Percentiles rank a stretch among this genome's conserved stretches.
Evolutionary conservation across 2,329 filamentous ascomycete genomes (phyloP).

Genomic region (Huntiella abstrusa): DNA sequence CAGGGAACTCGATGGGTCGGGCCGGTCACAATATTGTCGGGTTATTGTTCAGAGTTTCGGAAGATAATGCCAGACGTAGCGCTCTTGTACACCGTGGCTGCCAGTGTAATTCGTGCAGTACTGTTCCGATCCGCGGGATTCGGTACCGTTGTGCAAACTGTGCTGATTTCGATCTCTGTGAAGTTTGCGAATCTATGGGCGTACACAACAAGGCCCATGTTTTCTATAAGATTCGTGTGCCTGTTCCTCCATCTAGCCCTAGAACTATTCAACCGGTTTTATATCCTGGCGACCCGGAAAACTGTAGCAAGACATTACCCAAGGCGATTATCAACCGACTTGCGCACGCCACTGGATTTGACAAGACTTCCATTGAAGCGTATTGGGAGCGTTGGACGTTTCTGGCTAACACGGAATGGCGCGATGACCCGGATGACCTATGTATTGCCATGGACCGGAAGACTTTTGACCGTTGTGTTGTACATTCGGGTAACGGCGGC

Average conservation of each 20-base stretch:
- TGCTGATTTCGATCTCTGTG: conserved; percentile 87
- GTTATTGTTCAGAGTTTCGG: conserved; percentile 77
- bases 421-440: conserved; percentile 59
- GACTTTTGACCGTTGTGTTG: conserved; percentile 80
- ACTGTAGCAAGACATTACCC: conserved; percentile 47
- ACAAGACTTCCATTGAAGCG: conserved; percentile 74
- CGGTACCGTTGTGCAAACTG: conserved; percentile 93
- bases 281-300: conserved; percentile 74
- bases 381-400: conserved; percentile 96
- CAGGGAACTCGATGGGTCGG: conserved; percentile 19
- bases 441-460: conserved; percentile 74
- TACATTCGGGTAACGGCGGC: conserved; percentile 63
- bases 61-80: conserved; percentile 75
- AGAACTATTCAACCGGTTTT: conserved; percentile 65
- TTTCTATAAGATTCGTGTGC: conserved; percentile 89
- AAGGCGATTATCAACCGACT: conserved; percentile 48
- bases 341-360: conserved; percentile 55
- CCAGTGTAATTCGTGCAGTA: conserved; percentile 74
- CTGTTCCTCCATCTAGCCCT: conserved; percentile 66
- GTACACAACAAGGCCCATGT: conserved; percentile 78
- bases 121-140: conserved; percentile 76
- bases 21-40: conserved; percentile 66
- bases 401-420: conserved; percentile 72
- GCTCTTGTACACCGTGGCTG: conserved; percentile 87
- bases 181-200: conserved; percentile 67